A percentile compares a stretch with the other conserved stretches of the same genome.
phyloP scores from a whole-genome alignment of 148 eudicot species.

The Dysphania ambrosioides region DNA sequence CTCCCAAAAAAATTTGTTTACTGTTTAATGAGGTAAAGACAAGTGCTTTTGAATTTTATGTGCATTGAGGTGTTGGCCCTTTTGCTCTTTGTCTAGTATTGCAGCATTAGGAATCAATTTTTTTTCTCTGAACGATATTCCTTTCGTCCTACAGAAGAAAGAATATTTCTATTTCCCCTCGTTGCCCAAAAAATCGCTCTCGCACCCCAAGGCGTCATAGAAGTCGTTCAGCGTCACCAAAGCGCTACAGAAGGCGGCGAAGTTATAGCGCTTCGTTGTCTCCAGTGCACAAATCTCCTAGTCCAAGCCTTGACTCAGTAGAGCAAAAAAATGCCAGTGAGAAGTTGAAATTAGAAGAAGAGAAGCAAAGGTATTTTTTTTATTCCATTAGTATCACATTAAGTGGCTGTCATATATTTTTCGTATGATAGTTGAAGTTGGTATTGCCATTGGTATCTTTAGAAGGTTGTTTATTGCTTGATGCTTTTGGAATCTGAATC shows the following conservation, averaged over 20 bases:
- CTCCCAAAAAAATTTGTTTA: too few species aligned
- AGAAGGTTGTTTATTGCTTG: not conserved
- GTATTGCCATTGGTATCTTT: not conserved
- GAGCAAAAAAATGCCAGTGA: constrained; percentile 63
- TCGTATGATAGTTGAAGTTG: not conserved
- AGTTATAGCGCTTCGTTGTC: constrained; percentile 53
- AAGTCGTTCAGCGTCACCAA: constrained; percentile 64
- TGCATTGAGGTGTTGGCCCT: too few species aligned
- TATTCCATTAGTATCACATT: too few species aligned
- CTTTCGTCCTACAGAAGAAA: constrained; percentile 59
- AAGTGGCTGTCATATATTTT: too few species aligned
- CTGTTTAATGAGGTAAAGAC: too few species aligned
- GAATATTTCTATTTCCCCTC: constrained; percentile 68
- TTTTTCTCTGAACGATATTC: constrained; percentile 29
- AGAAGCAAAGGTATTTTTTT: constrained; percentile 69
- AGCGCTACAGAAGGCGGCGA: constrained; percentile 50
- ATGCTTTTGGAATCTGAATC: not conserved
- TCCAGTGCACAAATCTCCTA: constrained; percentile 54
- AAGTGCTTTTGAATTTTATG: too few species aligned
- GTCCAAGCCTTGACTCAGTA: constrained; percentile 48
- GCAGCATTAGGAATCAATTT: too few species aligned
- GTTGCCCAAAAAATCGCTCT: constrained; percentile 58
- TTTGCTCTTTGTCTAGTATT: too few species aligned
- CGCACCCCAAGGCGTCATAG: constrained; percentile 57
- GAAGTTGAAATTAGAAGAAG: constrained; percentile 71